Conservation (phyloP, 2,329 filamentous ascomycete species). For the Zymoseptoria brevis region DNA sequence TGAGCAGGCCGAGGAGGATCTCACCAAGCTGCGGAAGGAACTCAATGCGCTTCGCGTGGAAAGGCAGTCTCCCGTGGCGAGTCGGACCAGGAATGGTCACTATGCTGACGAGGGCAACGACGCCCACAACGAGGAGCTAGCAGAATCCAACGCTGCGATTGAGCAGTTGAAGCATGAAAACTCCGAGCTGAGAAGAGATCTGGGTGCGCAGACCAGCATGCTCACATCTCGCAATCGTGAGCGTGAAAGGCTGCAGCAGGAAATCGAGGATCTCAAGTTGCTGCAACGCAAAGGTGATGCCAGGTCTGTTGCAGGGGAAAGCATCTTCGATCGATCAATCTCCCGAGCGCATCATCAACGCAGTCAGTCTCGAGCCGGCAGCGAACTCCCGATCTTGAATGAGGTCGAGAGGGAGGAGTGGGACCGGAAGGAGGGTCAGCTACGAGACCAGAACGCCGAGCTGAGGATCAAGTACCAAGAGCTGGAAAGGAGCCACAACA, state of each 20-base stretch:
- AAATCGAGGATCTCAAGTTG: constrained; percentile 94
- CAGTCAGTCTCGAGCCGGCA: constrained; percentile 66
- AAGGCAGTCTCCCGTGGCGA: constrained; percentile 29
- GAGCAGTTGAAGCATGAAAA: constrained; percentile 88
- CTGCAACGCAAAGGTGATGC: constrained; percentile 64
- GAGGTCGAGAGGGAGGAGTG: constrained; percentile 79
- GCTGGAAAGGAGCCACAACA: constrained; percentile 72
- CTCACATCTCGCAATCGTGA: constrained; percentile 91
- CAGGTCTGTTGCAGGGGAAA: constrained; percentile 64
- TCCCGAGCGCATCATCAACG: constrained; percentile 64
- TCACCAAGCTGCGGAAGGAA: constrained; percentile 74
- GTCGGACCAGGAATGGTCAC: constrained; percentile 31
- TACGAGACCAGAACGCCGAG: constrained; percentile 79
- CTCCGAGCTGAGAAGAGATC: constrained; percentile 80
- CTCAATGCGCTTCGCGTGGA: constrained; percentile 50
- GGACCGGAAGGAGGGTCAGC: constrained; percentile 72
- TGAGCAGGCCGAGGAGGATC: constrained; percentile 86
- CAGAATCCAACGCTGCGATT: constrained; percentile 61
- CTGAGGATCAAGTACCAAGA: constrained; percentile 86
- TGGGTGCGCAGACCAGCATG: constrained; percentile 95
- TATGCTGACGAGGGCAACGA: constrained; percentile 25
- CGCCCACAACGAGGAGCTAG: constrained; percentile 38
- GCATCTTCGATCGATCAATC: constrained; percentile 87
- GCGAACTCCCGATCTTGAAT: constrained; percentile 58
- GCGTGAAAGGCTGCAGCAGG: constrained; percentile 88